Percentiles rank a stretch among this genome's conserved stretches.
phyloP scores from a whole-genome alignment of 208 protist species.

The Leptomonas pyrrhocoris region DNA sequence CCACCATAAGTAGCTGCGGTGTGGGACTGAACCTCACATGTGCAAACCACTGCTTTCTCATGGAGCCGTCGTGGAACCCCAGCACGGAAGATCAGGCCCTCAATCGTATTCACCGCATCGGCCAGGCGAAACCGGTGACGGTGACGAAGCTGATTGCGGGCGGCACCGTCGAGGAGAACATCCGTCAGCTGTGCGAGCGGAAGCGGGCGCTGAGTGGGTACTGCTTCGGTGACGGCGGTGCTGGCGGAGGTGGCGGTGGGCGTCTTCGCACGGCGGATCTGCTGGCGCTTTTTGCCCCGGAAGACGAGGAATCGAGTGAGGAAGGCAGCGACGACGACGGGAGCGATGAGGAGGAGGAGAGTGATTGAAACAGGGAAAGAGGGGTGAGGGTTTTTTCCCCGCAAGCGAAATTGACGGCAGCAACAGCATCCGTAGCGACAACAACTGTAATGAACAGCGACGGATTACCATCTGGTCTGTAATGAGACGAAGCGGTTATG shows the following conservation, averaged over 20 bases:
- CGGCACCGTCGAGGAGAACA: slow-evolving; percentile 95
- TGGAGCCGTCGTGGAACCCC: slow-evolving; percentile 94
- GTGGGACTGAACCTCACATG: slow-evolving; percentile 94
- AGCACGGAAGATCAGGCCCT: slow-evolving; percentile 90
- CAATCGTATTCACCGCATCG: slow-evolving; percentile 90
- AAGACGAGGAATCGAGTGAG: slow-evolving; percentile 28
- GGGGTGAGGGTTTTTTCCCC: background rate
- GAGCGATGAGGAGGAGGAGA: slow-evolving; percentile 9
- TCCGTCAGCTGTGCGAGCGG: slow-evolving; percentile 91
- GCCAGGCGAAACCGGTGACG: slow-evolving; percentile 91
- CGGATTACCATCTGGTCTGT: too few species aligned
- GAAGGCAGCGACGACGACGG: slow-evolving; percentile 22
- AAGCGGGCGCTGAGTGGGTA: slow-evolving; percentile 87
- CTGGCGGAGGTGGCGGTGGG: slow-evolving; percentile 19
- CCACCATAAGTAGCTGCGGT: slow-evolving; percentile 89
- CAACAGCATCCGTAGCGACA: too few species aligned
- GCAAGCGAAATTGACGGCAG: too few species aligned
- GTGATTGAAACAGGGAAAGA: background rate
- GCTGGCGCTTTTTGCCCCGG: slow-evolving; percentile 51
- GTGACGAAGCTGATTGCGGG: slow-evolving; percentile 94
- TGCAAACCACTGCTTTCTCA: slow-evolving; percentile 93
- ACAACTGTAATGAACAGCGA: too few species aligned
- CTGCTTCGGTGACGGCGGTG: slow-evolving; percentile 39
- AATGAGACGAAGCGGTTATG: too few species aligned
- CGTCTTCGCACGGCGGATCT: slow-evolving; percentile 57